phyloP scores from a whole-genome alignment of 495 filamentous ascomycete genomes.

The Talaromyces stipitatus region DNA sequence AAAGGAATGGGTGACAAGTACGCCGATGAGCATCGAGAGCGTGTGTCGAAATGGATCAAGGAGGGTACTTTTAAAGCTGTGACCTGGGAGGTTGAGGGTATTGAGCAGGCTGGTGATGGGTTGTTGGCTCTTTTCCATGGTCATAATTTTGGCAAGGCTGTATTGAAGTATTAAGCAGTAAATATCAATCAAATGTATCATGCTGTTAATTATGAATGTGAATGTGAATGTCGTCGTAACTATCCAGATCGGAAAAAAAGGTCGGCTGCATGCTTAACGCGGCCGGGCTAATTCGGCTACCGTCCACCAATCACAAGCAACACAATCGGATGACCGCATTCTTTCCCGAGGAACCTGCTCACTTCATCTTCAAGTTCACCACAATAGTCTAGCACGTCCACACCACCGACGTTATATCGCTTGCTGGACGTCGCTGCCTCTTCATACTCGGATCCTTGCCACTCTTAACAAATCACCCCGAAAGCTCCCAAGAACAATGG shows the following conservation, averaged over 20 bases:
- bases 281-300: slow-evolving; percentile 36
- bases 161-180: slow-evolving; percentile 56
- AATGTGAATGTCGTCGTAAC: neutral
- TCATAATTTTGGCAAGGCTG: slow-evolving; percentile 89
- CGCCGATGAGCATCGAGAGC: slow-evolving; percentile 68
- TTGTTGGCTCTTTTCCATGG: slow-evolving; percentile 82
- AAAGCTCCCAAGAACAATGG: slow-evolving; percentile 26
- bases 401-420: neutral
- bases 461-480: neutral
- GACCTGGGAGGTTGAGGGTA: slow-evolving; percentile 63
- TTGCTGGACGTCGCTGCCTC: slow-evolving; percentile 7
- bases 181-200: too few relatives aligned
- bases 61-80: slow-evolving; percentile 74
- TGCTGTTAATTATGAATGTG: too few relatives aligned
- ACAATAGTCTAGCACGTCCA: neutral
- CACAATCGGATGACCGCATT: slow-evolving; percentile 37
- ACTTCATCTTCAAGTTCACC: slow-evolving; percentile 21
- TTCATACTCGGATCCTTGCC: neutral
- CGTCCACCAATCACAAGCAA: slow-evolving; percentile 33
- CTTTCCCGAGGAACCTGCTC: slow-evolving; percentile 32
- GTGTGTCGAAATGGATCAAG: slow-evolving; percentile 74
- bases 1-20: slow-evolving; percentile 64
- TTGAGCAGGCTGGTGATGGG: slow-evolving; percentile 75
- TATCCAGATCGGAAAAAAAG: too few relatives aligned
- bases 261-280: slow-evolving; percentile 6